Evolutionary conservation across 1,284 basidiomycete genomes (phyloP), one percentile per base, ranked within the genome.

Genomic region (Melampsora medusae): DNA sequence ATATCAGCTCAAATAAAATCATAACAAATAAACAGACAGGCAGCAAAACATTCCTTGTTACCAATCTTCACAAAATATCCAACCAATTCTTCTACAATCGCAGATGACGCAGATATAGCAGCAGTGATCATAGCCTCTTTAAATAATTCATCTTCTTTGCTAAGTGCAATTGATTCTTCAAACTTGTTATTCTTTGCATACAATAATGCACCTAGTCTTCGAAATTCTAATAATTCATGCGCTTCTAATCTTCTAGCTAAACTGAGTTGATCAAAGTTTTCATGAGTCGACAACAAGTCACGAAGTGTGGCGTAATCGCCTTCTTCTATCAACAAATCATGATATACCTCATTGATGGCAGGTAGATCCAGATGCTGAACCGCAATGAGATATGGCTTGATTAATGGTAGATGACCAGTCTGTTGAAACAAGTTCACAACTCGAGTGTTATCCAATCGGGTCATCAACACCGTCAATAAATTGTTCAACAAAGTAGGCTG

Each of bases 281-380:
- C 94, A 81, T 96, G 95, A 83, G 92, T 93, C 84, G 98, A 95
- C 78, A 99, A 93, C 28, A 92, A 94, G 82, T 93, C 93, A 16
- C 97, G 90, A 10, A 99, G 87, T 0, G 95, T 97, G 84, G 96
- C 93, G 86, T 93, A 94, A 84, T 99, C 96, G 84, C 99, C 97
- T 84, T 99, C 97, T 84, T 99, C 97, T 78, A 99, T 98, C 73
- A 99, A 86, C 46, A 99, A 86, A 81, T 94, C 92, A 82, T 98
- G 97, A 86, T 96, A 97, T 4, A 95, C 95, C 79, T 97, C 93
- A 82, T 99, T 99, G 81, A 99, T 93, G 22, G 94, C 92, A 81
- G 95, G 91, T 67, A 99, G 88, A 84, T 90, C 83, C 80, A 92
- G 91, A 81, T 91, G 91, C 86, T 99, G 96, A 33, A 98, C 94